Evolutionary conservation across 208 protist genomes (phyloP), one percentile per base, ranked within the genome.

Genomic region (Crithidia mellificae): DNA sequence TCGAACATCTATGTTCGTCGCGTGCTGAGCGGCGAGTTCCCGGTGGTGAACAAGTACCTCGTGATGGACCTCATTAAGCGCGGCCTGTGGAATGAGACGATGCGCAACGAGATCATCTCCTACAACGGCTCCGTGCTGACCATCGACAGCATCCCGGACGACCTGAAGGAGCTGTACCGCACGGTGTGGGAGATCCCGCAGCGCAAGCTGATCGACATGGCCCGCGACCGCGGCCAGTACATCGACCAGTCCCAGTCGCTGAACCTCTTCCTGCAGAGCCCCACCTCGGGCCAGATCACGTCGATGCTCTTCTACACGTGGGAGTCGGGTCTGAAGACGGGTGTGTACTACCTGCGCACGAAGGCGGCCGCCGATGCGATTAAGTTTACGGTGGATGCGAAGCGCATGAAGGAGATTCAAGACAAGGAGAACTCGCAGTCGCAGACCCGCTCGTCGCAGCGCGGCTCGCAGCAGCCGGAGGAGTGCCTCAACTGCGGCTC

Each of bases 241-340:
- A 99, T 99, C 77, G 98, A 99, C 79, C 99, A 99, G 85, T 96
- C 84, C 43, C 98, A 99, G 84, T 96, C 86, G n/a, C 83, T 99
- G 71, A 99, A 99, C 80, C 83, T 99, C 25, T 99, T 99, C 85
- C 90, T 99, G 43, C 96, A 91, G 52, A 95, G 81, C 53, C 98
- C 98, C 50, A 97, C 83, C 27, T 93, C 90, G 15, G 78, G 80
- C 2, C 98, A 99, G 83, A 90, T 99, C 34, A 99, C 98, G 7
- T 99, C 97, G 9, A 99, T 99, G 98, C 99, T 99, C 87, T 99
- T 99, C 81, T 99, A 99, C 81, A 90, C 88, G 17, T 99, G 98
- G 98, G 87, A 98, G 77, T 89, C 82, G 47, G 98, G 98, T 25
- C 89, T 99, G n/a, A 99, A 99, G 92, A 99, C 99, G 17, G 99